Evolutionary conservation across 1,284 basidiomycete genomes (phyloP), one percentile per base, ranked within the genome.

Genomic region (Quambalaria eucalypti): DNA sequence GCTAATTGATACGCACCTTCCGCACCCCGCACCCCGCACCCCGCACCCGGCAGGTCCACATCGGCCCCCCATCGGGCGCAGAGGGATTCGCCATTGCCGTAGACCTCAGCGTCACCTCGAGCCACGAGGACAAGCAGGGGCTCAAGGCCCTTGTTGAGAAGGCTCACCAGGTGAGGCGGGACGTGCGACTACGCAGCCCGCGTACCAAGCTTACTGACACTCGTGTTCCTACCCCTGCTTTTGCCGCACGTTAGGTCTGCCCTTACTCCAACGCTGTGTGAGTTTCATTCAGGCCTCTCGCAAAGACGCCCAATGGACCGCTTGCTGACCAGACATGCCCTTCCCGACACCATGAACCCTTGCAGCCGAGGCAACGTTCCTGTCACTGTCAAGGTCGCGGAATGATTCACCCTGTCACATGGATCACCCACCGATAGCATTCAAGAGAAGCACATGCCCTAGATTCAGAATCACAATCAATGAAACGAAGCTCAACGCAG

Each of bases 241-340:
- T 49, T 28, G 10, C n/a, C 21, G 44, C 10, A n/a, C 26, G 16
- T 4, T n/a, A 49, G 48, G 36, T 51, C 21, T 51, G 50, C 42
- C 50, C 50, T 38, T 51, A 51, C 29, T 51, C 50, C 6, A 38
- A 51, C 23, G 50, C 50, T 51, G 33, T n/a, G 42, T 46, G 42
- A 46, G 42, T 46, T 2, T 26, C n/a, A 26, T 19, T 23, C 10
- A 46, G 7, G 42, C 19, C 16, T 23, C 8, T 8, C 25, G 21
- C 5, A 19, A 19, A 23, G 42, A 19, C 42, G 21, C 5, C 42
- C 2, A 12, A 2, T 21, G 6, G 12, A 12, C 19, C 42, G 6
- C 21, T 12, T 23, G 42, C 42, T 46, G 19, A 46, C 42, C 42
- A 46, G 4, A 12, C n/a, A n/a, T n/a, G n/a, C 42, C n/a, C 42